Percentiles rank a stretch among this genome's conserved stretches.
Conservation (phyloP, 768 basidiomycete species). For the Serendipita sp. region DNA sequence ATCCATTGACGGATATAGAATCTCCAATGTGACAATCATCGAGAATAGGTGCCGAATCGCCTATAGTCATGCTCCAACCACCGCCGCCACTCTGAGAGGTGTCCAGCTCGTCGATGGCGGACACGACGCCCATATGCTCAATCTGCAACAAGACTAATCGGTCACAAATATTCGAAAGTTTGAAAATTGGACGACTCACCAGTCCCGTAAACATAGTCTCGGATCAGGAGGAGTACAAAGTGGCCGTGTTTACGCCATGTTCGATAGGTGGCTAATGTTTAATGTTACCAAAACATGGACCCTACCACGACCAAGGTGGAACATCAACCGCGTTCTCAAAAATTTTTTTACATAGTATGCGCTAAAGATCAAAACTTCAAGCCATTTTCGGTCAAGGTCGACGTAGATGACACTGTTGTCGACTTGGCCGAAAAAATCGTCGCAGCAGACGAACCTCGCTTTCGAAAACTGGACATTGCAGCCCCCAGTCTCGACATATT, state of each 20-base stretch:
- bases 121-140: constrained; percentile 73
- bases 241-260: not conserved
- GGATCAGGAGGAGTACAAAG: not conserved
- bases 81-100: constrained; percentile 37
- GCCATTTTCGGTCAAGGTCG: too few species aligned
- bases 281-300: too few species aligned
- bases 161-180: not conserved
- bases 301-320: too few species aligned
- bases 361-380: too few species aligned
- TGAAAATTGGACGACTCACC: constrained; percentile 8
- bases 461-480: too few species aligned
- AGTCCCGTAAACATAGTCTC: constrained; percentile 20
- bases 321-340: too few species aligned
- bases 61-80: constrained; percentile 73
- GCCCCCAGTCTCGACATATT: too few species aligned
- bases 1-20: constrained; percentile 80
- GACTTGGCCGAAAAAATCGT: too few species aligned
- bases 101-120: constrained; percentile 30
- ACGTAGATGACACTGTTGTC: too few species aligned
- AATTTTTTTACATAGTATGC: too few species aligned
- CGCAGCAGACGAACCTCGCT: too few species aligned
- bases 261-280: too few species aligned
- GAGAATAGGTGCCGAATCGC: constrained; percentile 54
- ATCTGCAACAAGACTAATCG: constrained; percentile 33
- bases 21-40: constrained; percentile 86